Conservation (phyloP, 108 stramenopile species). For the Skeletonema potamos region DNA sequence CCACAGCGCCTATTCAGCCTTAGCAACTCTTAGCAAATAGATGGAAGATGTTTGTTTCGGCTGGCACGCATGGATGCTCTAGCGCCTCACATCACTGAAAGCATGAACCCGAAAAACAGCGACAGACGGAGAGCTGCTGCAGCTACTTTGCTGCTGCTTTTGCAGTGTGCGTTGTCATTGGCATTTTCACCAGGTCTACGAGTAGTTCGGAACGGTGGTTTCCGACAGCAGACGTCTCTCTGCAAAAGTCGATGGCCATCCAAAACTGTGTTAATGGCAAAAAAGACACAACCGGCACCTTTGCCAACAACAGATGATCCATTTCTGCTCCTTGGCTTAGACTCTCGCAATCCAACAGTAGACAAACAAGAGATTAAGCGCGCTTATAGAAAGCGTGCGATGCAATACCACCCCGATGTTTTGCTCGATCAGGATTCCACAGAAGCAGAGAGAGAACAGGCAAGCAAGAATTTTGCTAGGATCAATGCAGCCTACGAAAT, state of each 20-base stretch:
- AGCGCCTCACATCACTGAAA: too few species aligned
- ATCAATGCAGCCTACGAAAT: slow-evolving; percentile 82
- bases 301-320: slow-evolving; percentile 47
- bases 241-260: neutral
- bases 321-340: slow-evolving; percentile 48
- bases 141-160: neutral
- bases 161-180: neutral
- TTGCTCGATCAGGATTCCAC: slow-evolving; percentile 50
- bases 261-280: neutral
- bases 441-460: slow-evolving; percentile 58
- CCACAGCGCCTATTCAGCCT: too few species aligned
- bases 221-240: neutral
- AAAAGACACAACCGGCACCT: slow-evolving; percentile 37
- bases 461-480: slow-evolving; percentile 75
- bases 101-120: neutral
- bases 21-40: too few species aligned
- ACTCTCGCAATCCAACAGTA: slow-evolving; percentile 42
- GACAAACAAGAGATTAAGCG: slow-evolving; percentile 75
- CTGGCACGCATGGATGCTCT: too few species aligned
- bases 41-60: too few species aligned
- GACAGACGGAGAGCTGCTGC: neutral
- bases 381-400: slow-evolving; percentile 75
- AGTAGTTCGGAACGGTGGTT: neutral
- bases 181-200: neutral
- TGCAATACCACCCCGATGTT: slow-evolving; percentile 86